Percentiles rank a stretch among this genome's conserved stretches.
These are phyloP conservation scores for Skeletonema grethae DNA, from an alignment of 108 stramenopile species.

Conservation along the genomic window DNA sequence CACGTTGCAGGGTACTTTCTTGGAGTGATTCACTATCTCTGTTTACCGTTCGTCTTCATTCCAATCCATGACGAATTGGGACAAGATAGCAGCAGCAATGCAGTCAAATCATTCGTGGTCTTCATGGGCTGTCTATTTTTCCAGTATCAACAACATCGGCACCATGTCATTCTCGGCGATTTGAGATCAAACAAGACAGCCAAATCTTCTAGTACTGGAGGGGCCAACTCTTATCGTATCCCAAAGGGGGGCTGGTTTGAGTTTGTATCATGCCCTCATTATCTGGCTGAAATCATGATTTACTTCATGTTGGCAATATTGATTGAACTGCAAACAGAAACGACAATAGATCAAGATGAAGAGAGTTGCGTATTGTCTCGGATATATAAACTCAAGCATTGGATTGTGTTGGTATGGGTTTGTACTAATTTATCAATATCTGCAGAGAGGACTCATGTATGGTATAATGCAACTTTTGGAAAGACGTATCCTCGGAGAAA, in stretches of 20 bases:
- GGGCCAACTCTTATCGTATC: slow-evolving; percentile 31
- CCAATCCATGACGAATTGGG: not conserved
- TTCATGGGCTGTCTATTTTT: slow-evolving; percentile 46
- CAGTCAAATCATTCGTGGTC: slow-evolving; percentile 2
- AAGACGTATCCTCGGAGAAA: slow-evolving; percentile 20
- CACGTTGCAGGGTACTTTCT: slow-evolving; percentile 73
- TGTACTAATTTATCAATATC: slow-evolving; percentile 63
- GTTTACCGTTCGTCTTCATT: slow-evolving; percentile 67
- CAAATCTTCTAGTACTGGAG: slow-evolving; percentile 8
- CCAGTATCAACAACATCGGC: slow-evolving; percentile 68
- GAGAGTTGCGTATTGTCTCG: not conserved
- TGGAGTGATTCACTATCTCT: slow-evolving; percentile 66
- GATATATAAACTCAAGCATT: slow-evolving; percentile 24
- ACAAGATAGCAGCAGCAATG: not conserved
- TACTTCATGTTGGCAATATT: slow-evolving; percentile 60
- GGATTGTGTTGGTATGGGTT: slow-evolving; percentile 66
- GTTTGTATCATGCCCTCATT: slow-evolving; percentile 70
- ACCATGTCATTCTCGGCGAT: slow-evolving; percentile 63
- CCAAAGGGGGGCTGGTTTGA: slow-evolving; percentile 66
- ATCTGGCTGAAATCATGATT: slow-evolving; percentile 73
- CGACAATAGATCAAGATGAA: not conserved
- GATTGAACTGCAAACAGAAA: slow-evolving; percentile 1
- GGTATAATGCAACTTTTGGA: slow-evolving; percentile 51
- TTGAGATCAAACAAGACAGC: slow-evolving; percentile 17
- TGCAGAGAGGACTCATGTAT: slow-evolving; percentile 50